phyloP scores from a whole-genome alignment of 768 basidiomycete species.

The Terana coerulea region DNA sequence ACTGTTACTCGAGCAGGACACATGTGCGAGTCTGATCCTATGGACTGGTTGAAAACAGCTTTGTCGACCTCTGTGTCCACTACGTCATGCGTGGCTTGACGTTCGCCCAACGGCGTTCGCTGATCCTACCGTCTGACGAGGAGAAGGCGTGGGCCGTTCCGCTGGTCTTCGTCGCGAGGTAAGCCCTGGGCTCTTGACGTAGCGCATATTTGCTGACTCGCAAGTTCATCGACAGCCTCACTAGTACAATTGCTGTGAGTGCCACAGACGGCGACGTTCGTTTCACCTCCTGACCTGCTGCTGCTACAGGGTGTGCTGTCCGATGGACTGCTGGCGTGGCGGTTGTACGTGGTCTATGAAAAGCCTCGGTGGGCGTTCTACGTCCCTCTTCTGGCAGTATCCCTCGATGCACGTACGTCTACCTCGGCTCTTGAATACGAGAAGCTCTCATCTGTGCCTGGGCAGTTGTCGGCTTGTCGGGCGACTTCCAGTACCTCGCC shows the following conservation, averaged over 20 bases:
- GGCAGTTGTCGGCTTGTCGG: constrained; percentile 21
- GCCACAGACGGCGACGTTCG: neutral
- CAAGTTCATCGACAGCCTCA: constrained; percentile 16
- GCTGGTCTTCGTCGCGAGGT: constrained; percentile 14
- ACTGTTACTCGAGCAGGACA: too few species aligned
- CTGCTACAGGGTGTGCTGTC: constrained; percentile 16
- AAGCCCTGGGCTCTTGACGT: neutral
- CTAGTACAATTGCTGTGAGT: neutral
- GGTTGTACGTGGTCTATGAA: constrained; percentile 20
- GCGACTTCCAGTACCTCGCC: constrained; percentile 15
- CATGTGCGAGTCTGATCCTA: too few species aligned
- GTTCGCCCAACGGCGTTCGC: constrained; percentile 16
- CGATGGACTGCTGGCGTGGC: constrained; percentile 22
- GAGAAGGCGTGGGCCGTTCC: constrained; percentile 19
- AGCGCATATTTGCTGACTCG: neutral
- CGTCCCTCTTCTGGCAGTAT: constrained; percentile 11
- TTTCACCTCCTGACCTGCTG: neutral
- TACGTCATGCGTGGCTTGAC: constrained; percentile 20
- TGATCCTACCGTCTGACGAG: constrained; percentile 11
- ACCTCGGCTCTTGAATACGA: neutral
- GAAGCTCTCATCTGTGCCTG: neutral
- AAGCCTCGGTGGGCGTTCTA: constrained; percentile 20
- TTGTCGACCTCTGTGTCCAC: constrained; percentile 18
- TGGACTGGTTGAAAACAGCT: constrained; percentile 17
- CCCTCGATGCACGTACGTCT: constrained; percentile 18